Percentiles rank a stretch among this genome's conserved stretches.
These are phyloP conservation scores for Ceratobasidium sp. DNA, from an alignment of 1,284 basidiomycete genomes.

Conservation along the genomic window DNA sequence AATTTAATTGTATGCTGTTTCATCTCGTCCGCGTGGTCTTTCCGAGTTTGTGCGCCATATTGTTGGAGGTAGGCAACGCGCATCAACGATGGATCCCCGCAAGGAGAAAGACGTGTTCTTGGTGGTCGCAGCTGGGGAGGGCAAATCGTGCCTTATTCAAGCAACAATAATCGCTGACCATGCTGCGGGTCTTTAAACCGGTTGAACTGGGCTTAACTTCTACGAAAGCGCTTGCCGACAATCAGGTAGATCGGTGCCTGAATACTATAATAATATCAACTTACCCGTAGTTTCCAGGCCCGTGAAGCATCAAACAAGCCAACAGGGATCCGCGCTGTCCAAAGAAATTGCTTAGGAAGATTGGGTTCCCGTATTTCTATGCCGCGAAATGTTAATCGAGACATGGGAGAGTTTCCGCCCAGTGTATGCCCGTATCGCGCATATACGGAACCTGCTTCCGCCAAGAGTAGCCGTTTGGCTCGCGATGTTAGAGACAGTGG, in stretches of 20 bases:
- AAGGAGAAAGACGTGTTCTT: slow-evolving; percentile 4
- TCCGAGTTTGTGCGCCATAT: too few species aligned
- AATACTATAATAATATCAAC: background rate
- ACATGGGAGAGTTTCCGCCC: background rate
- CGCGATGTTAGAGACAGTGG: background rate
- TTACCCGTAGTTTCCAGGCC: background rate
- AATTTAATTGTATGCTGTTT: too few species aligned
- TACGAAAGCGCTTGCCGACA: slow-evolving; percentile 7
- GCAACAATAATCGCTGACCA: background rate
- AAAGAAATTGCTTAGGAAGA: background rate
- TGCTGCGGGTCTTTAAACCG: background rate
- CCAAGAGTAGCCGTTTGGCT: background rate
- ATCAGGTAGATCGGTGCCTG: background rate
- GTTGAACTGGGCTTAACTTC: background rate
- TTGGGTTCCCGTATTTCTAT: background rate
- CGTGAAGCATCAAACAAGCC: background rate
- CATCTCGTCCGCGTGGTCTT: too few species aligned
- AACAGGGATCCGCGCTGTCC: background rate
- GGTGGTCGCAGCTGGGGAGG: slow-evolving; percentile 1
- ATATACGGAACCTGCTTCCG: background rate
- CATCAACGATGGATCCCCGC: background rate
- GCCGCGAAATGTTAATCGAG: background rate
- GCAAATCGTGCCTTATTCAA: slow-evolving; percentile 13
- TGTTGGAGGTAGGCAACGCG: background rate
- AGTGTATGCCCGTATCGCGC: background rate